Evolutionary conservation across 2,329 filamentous ascomycete species (phyloP), one percentile per base, ranked within the genome.

Genomic region (Myriosclerotinia curreyana): DNA sequence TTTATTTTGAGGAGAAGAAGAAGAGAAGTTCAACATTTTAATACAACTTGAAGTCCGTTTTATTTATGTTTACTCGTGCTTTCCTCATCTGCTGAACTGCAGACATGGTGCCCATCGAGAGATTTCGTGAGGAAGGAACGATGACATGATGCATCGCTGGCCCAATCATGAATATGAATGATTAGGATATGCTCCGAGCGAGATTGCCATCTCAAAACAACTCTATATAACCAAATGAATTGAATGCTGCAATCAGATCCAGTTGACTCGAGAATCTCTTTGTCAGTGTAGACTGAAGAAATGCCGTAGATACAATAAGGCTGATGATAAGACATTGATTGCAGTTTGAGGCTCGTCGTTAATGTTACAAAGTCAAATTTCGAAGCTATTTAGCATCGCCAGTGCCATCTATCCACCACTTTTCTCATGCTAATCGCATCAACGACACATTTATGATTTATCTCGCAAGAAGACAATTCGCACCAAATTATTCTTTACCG

Each of bases 1-100:
- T 48, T 48, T 48, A 22, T 62, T 61, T 61, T 55, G 25, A 46
- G 20, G n/a, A 50, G 7, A 36, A 40, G 46, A 34, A 31, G 3
- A 31, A 49, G 22, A 50, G 44, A 56, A 22, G 12, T 36, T 25
- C 20, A 20, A 44, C 40, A 49, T 46, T 49, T 28, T 17, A 14
- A 62, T 20, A 46, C 25, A n/a, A n/a, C n/a, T n/a, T n/a, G n/a
- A n/a, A 12, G 25, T 7, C 20, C 7, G 11, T 20, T 48, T 12
- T 7, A 15, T 5, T 7, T 25, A 15, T 42, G n/a, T 59, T 36
- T 58, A 56, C 31, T 62, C 31, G 40, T 42, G n/a, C 42, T 38
- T 59, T 48, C 55, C 42, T 17, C 5, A 22, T 20, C n/a, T 36
- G 55, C 7, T 48, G 15, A 12, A 22, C 9, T 8, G 5, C 5